Conservation (phyloP, 2,329 filamentous ascomycete species). For the Fusarium kyushuense region DNA sequence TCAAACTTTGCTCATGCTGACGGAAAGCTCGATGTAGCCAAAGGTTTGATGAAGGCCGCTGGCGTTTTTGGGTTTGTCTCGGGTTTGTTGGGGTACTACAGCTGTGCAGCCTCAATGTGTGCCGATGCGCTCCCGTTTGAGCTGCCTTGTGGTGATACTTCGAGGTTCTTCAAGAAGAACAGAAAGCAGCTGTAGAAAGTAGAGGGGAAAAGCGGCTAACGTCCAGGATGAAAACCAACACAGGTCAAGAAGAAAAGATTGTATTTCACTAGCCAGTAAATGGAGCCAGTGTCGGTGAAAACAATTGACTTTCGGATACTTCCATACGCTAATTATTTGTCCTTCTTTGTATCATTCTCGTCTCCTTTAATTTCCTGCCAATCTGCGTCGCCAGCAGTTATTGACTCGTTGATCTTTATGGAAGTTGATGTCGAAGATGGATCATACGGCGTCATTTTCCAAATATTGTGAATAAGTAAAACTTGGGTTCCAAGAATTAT, state of each 20-base stretch:
- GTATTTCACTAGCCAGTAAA: background rate
- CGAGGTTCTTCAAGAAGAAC: conserved; percentile 33
- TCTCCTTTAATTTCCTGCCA: background rate
- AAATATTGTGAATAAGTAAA: conserved; percentile 5
- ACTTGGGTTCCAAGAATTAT: conserved; percentile 2
- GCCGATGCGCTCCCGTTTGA: conserved; percentile 43
- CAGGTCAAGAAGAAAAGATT: too few species aligned
- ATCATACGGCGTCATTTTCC: background rate
- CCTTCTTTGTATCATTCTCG: background rate
- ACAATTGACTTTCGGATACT: too few species aligned
- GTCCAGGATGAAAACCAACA: background rate
- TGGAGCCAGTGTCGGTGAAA: background rate
- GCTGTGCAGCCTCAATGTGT: conserved; percentile 42
- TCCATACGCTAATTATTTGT: background rate
- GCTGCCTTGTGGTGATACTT: conserved; percentile 45
- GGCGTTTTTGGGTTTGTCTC: conserved; percentile 47
- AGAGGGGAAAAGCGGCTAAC: fast-evolving
- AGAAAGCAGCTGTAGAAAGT: conserved; percentile 4
- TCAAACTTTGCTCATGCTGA: conserved; percentile 45
- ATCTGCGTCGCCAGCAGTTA: background rate
- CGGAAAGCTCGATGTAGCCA: conserved; percentile 31
- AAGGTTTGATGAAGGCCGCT: conserved; percentile 34
- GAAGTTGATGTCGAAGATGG: background rate
- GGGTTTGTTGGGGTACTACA: conserved; percentile 46
- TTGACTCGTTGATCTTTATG: background rate